Evolutionary conservation across 2,329 filamentous ascomycete species (phyloP), one percentile per base, ranked within the genome.

Genomic region (Arthrobotrys iridis): DNA sequence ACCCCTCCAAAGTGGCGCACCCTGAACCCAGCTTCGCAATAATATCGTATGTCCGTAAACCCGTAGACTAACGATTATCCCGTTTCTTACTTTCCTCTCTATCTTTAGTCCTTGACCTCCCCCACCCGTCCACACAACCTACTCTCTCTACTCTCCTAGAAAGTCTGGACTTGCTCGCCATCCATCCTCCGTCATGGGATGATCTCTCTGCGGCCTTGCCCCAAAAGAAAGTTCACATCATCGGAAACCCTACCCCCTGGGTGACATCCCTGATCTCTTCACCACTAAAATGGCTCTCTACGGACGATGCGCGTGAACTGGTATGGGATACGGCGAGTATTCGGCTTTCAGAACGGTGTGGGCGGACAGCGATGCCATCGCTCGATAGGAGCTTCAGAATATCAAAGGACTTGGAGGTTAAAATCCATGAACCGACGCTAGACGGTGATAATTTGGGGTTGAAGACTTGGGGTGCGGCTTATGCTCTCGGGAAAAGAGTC

Each of bases 381-480:
- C 85, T 91, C 78, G 87, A 85, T 48, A 85, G 90, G 43, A 84
- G 83, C 8, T 91, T 91, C 81, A 82, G 79, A 5, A 87, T 91
- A 43, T 86, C 87, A 24, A 77, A 79, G 3, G 79, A 79, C 2
- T 55, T 70, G 13, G 79, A 75, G 50, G 84, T 99, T 58, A 86
- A 87, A 35, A 88, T 99, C 40, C 87, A 92, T 67, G 95, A 99
- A 81, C 95, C 95, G 1, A 89, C 93, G 0, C 85, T 98, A 66
- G 96, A 92, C 0, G 91, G 91, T 4, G 94, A 97, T 82, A 91
- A 92, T 72, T 85, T 98, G 15, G 95, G 95, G 0, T 86, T 96
- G 81, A 98, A 99, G 82, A 99, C 95, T 0, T 98, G 95, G 95
- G 92, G 91, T 0, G 94, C 93, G 0, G 94, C 93, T 0, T 96